Conservation (phyloP, 192 early-diverging fungal genomes). For the Mycoemilia scoparia region DNA sequence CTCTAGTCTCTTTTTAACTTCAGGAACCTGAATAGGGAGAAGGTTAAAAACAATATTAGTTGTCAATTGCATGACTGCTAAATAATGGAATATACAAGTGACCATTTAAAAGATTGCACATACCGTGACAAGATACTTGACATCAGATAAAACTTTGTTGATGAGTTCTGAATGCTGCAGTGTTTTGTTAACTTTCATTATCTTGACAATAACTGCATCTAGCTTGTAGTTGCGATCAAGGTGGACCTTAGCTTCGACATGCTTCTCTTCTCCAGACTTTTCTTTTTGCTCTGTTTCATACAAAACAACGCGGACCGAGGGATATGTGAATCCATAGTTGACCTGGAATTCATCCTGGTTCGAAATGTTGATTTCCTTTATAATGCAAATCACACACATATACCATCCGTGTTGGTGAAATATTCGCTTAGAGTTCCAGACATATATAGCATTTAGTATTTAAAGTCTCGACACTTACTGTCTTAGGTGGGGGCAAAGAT, state of each 20-base stretch:
- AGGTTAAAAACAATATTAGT: too few relatives aligned
- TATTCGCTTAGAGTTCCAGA: too few relatives aligned
- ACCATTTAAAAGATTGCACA: too few relatives aligned
- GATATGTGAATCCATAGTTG: conserved; percentile 18
- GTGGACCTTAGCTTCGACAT: conserved; percentile 82
- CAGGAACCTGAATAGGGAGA: conserved; percentile 64
- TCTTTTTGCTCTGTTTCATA: conserved; percentile 76
- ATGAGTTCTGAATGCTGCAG: conserved; percentile 68
- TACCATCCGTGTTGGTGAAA: too few relatives aligned
- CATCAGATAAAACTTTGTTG: conserved; percentile 68
- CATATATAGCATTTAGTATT: too few relatives aligned
- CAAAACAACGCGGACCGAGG: conserved; percentile 53
- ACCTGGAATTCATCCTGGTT: conserved; percentile 22
- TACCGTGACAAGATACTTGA: too few relatives aligned
- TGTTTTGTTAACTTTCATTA: conserved; percentile 90
- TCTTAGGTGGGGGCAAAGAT: too few relatives aligned
- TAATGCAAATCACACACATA: too few relatives aligned
- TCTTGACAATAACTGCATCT: conserved; percentile 91
- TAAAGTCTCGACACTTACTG: too few relatives aligned
- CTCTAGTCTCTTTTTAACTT: conserved; percentile 95
- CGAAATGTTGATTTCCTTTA: too few relatives aligned
- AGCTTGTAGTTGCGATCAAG: conserved; percentile 89
- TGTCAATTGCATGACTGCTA: too few relatives aligned
- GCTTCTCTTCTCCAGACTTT: conserved; percentile 74
- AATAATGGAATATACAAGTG: too few relatives aligned